Evolutionary conservation across 2,329 filamentous ascomycete species (phyloP), one percentile per base, ranked within the genome.

Genomic region (Fusarium denticulatum): DNA sequence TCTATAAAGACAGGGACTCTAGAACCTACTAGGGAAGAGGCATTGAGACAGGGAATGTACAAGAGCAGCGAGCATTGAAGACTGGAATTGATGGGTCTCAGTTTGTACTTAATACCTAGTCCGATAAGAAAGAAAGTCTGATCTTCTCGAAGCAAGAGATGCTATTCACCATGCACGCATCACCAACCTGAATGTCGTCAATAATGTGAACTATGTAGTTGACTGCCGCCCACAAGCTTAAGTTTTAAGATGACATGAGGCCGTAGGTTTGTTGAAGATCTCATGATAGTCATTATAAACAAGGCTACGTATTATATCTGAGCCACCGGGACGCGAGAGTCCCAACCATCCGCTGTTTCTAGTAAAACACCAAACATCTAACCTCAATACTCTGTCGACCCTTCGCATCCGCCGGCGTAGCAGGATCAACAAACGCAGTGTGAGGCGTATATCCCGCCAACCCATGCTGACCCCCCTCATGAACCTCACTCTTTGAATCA

Each of bases 301-400:
- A 66, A 50, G 34, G 61, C 50, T 58, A 59, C 24, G 9, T 8
- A 30, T 8, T 6, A 3, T 22, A 6, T 3, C 14, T n/a, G 9
- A 4, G 43, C 43, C 16, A 10, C 11, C 4, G 10, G 40, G 10
- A 43, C 15, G 6, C n/a, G 4, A 43, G 10, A 18, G 0, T 22
- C 26, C 26, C 4, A 30, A 8, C 20, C 4, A 22, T 6, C 20
- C 45, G 7, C 9, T 15, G 0, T 3, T 11, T 24, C 34, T 73
- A 74, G 32, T 78, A 77, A 39, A 78, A 78, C 0, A 78, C 73
- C 67, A 78, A 71, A 36, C 76, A 78, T 26, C 76, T 58, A 5
- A 78, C 76, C 34, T 78, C 76, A 22, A 77, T 78, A 3, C 77
- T 78, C 43, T 78, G 76, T 14, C 77, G 58, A 2, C 72, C 72